Evolutionary conservation across 164 flowering plant genomes (phyloP), one percentile per base, ranked within the genome.

Genomic region (Berberis thunbergii): DNA sequence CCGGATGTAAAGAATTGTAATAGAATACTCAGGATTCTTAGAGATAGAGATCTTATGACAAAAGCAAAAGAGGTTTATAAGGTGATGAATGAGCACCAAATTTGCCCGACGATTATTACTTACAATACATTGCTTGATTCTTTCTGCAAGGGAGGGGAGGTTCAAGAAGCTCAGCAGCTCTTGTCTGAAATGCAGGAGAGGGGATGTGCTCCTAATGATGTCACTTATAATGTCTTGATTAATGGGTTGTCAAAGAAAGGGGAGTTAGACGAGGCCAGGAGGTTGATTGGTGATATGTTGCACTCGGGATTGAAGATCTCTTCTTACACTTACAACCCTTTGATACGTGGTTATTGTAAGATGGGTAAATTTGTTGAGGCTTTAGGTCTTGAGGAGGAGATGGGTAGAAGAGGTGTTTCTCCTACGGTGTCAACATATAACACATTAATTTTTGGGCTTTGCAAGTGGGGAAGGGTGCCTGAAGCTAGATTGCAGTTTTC

Each of bases 1-100:
- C 90, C 92, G 0, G 77, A 85, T 73, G 86, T 86, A 72, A 78
- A 63, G 65, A 86, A 78, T 49, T 88, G 92, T 73, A 88, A 86
- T 74, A 85, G 83, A 61, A 68, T 88, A 56, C 81, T 88, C 41
- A 74, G 76, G 70, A 41, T 79, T 13, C 81, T 86, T 53, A 75
- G 87, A 59, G 80, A 86, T 72, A 68, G 66, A 7, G 38, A 68
- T 48, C 73, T 80, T 6, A 60, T 64, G 44, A 46, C 1, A 5
- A 72, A 70, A 72, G 88, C 76, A 0, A 74, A 65, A 61, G 80
- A 86, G 45, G 75, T 86, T 41, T 83, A 82, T 71, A 60, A 59
- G 11, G 55, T 53, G 62, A 89, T 86, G 93, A 69, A 46, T 6
- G 67, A 72, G 59, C 70, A 59, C 62, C 85, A 87, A 45, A 75